Evolutionary conservation across 495 filamentous ascomycete species (phyloP), one percentile per base, ranked within the genome.

Genomic region (Podospora comata): DNA sequence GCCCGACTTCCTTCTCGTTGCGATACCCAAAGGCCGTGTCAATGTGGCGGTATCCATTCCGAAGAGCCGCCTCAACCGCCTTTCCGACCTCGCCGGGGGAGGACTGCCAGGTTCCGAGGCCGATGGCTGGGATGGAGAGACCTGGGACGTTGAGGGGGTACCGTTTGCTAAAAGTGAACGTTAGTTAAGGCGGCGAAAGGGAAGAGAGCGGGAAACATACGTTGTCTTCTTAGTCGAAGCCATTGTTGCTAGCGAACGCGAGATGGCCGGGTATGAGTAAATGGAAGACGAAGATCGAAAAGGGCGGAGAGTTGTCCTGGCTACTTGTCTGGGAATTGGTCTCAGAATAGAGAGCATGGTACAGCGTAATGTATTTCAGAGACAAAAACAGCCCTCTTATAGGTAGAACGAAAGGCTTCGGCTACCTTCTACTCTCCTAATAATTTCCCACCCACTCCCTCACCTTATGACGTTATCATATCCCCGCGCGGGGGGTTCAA

Each of bases 21-120:
- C 88, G 89, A 76, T 96, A 96, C 20, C 88, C 90, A 65, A 88
- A 82, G n/a, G 93, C 93, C 30, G 85, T 89, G 71, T 84, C 83
- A 73, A 85, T 85, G 77, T 84, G 84, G 0, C 79, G 78, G 72
- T 83, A 85, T n/a, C 93, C 93, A 55, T 84, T 85, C 60, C 87
- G 81, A 27, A 95, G 81, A 15, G 93, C 93, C n/a, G 85, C 83
- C 77, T 88, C 87, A 64, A 96, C 93, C 54, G 92, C 91, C 57
- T 69, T 74, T 60, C 72, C 75, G 3, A 81, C 79, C 67, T 75
- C 87, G 81, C 76, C 79, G 62, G 75, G 80, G 70, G 70, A 65
- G 59, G 76, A 92, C 71, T 93, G 91, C 92, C 91, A 96, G 1
- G 92, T 95, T 15, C 92, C 92, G 39, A 95, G 86, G 68, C 92